These are phyloP conservation scores for Colletotrichum paranaense DNA, from an alignment of 2,329 filamentous ascomycete genomes.

Conservation along the genomic window DNA sequence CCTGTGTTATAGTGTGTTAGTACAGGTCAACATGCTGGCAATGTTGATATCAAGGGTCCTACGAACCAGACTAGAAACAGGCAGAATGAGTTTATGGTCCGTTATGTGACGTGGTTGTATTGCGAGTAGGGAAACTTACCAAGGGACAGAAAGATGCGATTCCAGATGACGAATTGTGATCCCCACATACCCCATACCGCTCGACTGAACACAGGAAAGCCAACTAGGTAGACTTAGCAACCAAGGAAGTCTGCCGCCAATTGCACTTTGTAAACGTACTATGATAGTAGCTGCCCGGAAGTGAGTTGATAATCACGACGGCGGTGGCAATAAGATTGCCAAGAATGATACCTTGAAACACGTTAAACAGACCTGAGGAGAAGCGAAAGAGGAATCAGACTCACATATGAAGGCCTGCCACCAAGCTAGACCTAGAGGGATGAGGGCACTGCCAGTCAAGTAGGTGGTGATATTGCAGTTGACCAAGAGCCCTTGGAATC, in stretches of 20 bases:
- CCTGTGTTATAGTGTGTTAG: conserved; percentile 39
- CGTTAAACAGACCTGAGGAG: neutral
- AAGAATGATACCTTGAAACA: conserved; percentile 45
- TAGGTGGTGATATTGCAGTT: conserved; percentile 57
- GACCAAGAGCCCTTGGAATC: conserved; percentile 54
- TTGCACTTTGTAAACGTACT: conserved; percentile 39
- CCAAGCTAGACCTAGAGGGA: conserved; percentile 53
- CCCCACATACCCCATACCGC: conserved; percentile 46
- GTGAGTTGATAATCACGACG: conserved; percentile 54
- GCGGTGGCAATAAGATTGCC: conserved; percentile 52
- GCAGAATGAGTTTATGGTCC: neutral
- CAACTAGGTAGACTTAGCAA: conserved; percentile 31
- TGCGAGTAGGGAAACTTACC: conserved; percentile 42
- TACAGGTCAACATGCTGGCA: neutral
- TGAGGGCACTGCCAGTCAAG: conserved; percentile 53
- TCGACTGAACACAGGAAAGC: conserved; percentile 47
- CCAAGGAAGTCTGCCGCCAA: accelerated
- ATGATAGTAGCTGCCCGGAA: conserved; percentile 55
- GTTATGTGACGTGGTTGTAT: too few relatives aligned
- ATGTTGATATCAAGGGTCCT: neutral
- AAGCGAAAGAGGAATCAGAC: neutral
- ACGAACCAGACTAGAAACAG: conserved; percentile 40
- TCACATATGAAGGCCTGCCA: conserved; percentile 56
- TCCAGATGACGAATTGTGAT: conserved; percentile 44
- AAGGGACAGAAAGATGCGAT: conserved; percentile 53